Evolutionary conservation across 805 yeast genomes (phyloP), one percentile per base, ranked within the genome.

Genomic region (Cyberlindnera veronae): DNA sequence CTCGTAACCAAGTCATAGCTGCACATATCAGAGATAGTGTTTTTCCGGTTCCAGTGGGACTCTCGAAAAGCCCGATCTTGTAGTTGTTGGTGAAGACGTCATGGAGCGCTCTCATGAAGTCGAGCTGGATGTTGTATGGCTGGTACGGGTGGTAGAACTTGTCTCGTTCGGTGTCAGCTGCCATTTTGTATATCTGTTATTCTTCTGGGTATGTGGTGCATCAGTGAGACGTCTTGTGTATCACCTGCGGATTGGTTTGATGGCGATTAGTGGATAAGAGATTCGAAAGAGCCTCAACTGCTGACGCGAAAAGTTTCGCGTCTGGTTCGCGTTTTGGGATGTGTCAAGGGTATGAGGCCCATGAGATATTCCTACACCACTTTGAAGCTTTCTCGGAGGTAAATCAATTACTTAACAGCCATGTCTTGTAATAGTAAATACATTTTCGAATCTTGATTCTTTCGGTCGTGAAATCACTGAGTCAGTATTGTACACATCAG

Each of bases 21-120:
- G 95, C 77, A 57, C 97, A 91, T 4, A 91, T 84, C 33, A 90
- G 63, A 0, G 96, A 87, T 3, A 91, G 65, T 0, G 97, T 89
- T 61, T 90, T 90, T 3, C 98, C 97, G 2, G 90, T 86, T 6
- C 98, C 98, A 0, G 98, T 90, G 0, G 98, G 98, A 42, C 93
- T 82, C 58, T 90, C 97, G 54, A 90, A 81, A 2, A 90, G 68
- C 0, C 95, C 95, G 2, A 90, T 67, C 55, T 84, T 86, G 52
- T 69, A 74, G 32, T 54, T 60, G 10, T 69, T 67, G 5, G 68
- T 67, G 14, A 90, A 67, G 2, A 85, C 71, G 18, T 74, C 74
- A 51, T 84, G 84, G n/a, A 91, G 71, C 16, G 80, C 74, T 22
- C 68, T 64, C 97, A 90, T 90, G 49, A 90, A 72, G 44, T 81